Percentiles rank a stretch among this genome's conserved stretches.
These are phyloP conservation scores for Hysterium pulicare DNA, from an alignment of 2,329 filamentous ascomycete species.

Conservation along the genomic window DNA sequence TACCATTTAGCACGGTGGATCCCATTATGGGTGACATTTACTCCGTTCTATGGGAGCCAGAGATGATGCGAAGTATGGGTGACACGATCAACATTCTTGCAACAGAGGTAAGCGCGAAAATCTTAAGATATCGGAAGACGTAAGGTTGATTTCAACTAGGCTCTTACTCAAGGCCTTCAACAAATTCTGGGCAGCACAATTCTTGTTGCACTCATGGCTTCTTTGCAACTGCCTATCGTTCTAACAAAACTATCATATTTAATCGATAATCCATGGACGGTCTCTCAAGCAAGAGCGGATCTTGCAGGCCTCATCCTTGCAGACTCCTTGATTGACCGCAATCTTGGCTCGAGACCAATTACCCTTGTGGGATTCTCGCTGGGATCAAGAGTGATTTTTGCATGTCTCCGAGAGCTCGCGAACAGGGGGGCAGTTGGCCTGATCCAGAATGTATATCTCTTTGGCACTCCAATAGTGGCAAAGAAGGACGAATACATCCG, in stretches of 20 bases:
- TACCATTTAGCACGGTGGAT: constrained; percentile 95
- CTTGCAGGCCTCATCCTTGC: constrained; percentile 87
- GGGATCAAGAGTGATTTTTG: constrained; percentile 87
- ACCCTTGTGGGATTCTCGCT: constrained; percentile 94
- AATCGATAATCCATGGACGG: constrained; percentile 97
- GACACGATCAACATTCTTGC: constrained; percentile 97
- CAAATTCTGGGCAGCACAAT: constrained; percentile 91
- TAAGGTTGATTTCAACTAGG: too few relatives aligned
- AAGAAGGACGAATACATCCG: constrained; percentile 86
- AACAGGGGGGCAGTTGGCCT: constrained; percentile 80
- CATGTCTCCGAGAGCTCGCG: constrained; percentile 82
- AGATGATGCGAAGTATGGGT: constrained; percentile 97
- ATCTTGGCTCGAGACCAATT: constrained; percentile 84
- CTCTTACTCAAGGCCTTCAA: constrained; percentile 91
- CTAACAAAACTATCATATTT: constrained; percentile 92
- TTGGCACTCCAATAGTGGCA: constrained; percentile 86
- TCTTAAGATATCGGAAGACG: too few relatives aligned
- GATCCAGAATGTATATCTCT: constrained; percentile 92
- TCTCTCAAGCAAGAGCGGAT: constrained; percentile 88
- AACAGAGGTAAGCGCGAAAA: constrained; percentile 72
- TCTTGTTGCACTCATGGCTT: constrained; percentile 84
- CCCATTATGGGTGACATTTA: constrained; percentile 98
- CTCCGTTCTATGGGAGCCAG: constrained; percentile 94
- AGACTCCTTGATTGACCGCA: constrained; percentile 88
- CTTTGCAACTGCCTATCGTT: constrained; percentile 85